phyloP scores from a whole-genome alignment of 2,329 filamentous ascomycete genomes.

The Nemania sp. region DNA sequence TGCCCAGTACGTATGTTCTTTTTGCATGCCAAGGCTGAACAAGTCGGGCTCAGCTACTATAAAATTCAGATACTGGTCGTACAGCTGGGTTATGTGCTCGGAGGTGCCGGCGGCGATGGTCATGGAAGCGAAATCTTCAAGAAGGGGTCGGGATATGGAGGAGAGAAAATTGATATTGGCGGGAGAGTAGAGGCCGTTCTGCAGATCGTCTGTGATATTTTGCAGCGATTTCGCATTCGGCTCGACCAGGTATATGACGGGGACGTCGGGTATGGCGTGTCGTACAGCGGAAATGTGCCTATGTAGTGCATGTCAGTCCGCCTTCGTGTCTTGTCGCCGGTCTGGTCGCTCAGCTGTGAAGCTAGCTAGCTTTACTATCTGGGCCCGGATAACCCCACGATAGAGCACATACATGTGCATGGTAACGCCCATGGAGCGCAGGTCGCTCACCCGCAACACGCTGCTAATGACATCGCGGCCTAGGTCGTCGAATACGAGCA shows the following conservation, averaged over 20 bases:
- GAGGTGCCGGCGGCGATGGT: slow-evolving; percentile 83
- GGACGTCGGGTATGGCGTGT: slow-evolving; percentile 93
- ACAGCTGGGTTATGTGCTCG: slow-evolving; percentile 89
- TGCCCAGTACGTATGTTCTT: slow-evolving; percentile 90
- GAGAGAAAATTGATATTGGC: slow-evolving; percentile 97
- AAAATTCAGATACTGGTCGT: slow-evolving; percentile 97
- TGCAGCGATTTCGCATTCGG: slow-evolving; percentile 81
- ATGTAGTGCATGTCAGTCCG: slow-evolving; percentile 1
- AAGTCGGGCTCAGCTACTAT: slow-evolving; percentile 94
- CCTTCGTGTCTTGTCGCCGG: slow-evolving; percentile 12
- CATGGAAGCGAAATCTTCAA: slow-evolving; percentile 92
- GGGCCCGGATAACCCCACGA: slow-evolving; percentile 26
- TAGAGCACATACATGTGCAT: slow-evolving; percentile 75
- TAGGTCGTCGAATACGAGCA: slow-evolving; percentile 89
- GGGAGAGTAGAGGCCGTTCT: slow-evolving; percentile 85
- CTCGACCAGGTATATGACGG: slow-evolving; percentile 94
- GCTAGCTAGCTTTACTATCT: no score
- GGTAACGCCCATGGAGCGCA: slow-evolving; percentile 91
- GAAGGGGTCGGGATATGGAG: slow-evolving; percentile 82
- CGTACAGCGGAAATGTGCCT: slow-evolving; percentile 81
- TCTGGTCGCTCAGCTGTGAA: no score
- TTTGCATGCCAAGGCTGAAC: slow-evolving; percentile 91
- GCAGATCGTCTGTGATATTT: slow-evolving; percentile 80
- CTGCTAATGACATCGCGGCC: slow-evolving; percentile 97
- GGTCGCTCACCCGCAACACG: slow-evolving; percentile 88